Evolutionary conservation across 2,329 filamentous ascomycete genomes (phyloP).

Genomic region (Stagonosporopsis cucurbitacearum): DNA sequence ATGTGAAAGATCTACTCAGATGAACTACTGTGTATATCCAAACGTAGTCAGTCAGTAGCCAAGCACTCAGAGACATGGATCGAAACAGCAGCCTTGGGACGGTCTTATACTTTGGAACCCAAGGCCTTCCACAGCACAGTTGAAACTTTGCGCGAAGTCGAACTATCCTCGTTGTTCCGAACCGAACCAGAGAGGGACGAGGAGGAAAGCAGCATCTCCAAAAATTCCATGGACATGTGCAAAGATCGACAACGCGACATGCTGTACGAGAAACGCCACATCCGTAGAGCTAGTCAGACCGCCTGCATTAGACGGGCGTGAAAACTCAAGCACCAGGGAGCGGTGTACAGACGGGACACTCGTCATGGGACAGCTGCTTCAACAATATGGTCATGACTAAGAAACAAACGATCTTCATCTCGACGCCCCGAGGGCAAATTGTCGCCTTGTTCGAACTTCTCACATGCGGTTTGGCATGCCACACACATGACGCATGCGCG

Average conservation of each 20-base stretch:
- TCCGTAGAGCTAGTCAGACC: background rate
- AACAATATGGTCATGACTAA: background rate
- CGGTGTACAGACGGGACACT: slow-evolving; percentile 1
- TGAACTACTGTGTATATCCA: background rate
- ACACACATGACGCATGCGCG: background rate
- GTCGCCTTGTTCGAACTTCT: too few relatives aligned
- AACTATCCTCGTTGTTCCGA: background rate
- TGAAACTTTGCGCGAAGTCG: background rate
- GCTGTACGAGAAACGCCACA: slow-evolving; percentile 1
- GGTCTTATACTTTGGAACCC: background rate
- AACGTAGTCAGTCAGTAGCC: background rate
- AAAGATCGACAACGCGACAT: background rate
- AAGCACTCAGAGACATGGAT: background rate
- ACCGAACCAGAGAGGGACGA: background rate
- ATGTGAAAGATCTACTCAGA: background rate
- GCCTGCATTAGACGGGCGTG: background rate
- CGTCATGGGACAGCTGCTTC: background rate
- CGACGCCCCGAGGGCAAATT: background rate
- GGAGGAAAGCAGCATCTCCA: background rate
- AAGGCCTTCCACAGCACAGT: background rate
- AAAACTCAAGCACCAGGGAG: background rate
- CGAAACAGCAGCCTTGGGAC: background rate
- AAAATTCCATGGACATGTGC: background rate
- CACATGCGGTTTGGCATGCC: too few relatives aligned
- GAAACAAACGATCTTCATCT: background rate